A percentile compares a stretch with the other conserved stretches of the same genome.
phyloP scores from a whole-genome alignment of 1,284 basidiomycete species.

The Golubevia pallescens region DNA sequence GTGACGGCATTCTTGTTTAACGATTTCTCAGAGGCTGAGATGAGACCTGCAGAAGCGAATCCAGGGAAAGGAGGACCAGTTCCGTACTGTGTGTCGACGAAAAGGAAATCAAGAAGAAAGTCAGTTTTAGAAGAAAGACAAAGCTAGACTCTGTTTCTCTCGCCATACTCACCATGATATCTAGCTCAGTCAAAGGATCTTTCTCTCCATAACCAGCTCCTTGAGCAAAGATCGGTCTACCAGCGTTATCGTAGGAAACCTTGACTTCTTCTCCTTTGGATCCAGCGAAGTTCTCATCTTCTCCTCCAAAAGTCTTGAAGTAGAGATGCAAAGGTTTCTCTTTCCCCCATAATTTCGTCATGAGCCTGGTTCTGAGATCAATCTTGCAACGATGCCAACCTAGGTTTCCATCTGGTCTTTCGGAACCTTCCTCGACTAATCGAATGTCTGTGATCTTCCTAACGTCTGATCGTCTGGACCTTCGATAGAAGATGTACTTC shows the following conservation, averaged over 20 bases:
- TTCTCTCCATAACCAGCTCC: neutral
- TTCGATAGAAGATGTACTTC: conserved; percentile 48
- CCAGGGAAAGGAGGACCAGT: conserved; percentile 45
- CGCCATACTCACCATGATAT: conserved; percentile 17
- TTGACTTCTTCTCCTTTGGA: neutral
- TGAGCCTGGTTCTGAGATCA: conserved; percentile 23
- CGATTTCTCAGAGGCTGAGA: conserved; percentile 17
- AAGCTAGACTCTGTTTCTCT: neutral
- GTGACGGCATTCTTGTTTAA: conserved; percentile 18
- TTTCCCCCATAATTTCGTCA: conserved; percentile 15
- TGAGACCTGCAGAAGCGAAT: conserved; percentile 28
- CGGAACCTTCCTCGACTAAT: conserved; percentile 23
- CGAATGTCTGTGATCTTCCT: conserved; percentile 36
- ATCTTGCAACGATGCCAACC: conserved; percentile 41
- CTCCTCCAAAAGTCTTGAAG: conserved; percentile 22
- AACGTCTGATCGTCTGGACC: conserved; percentile 22
- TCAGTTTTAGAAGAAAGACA: neutral
- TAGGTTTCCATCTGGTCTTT: conserved; percentile 15
- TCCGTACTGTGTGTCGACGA: conserved; percentile 26
- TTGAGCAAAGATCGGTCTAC: neutral
- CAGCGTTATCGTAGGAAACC: neutral
- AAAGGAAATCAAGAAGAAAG: neutral
- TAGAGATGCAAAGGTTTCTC: conserved; percentile 31
- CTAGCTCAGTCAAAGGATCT: conserved; percentile 45
- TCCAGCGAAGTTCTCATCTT: neutral